A percentile compares a stretch with the other conserved stretches of the same genome.
phyloP scores from a whole-genome alignment of 2,329 filamentous ascomycete species.

The Epichloe sylvatica region DNA sequence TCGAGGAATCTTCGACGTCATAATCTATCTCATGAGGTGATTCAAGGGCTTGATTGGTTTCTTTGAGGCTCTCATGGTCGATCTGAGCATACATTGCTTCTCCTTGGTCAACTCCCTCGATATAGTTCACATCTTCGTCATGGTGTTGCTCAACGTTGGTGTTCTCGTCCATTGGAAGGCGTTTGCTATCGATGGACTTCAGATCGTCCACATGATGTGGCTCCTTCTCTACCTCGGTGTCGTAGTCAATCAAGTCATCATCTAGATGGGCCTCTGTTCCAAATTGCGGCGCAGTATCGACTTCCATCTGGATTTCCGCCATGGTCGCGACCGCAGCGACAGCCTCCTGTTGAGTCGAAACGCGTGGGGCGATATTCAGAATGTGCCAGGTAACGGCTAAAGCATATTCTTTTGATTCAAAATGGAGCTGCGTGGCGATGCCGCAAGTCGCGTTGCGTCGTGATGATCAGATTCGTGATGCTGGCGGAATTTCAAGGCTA shows the following conservation, averaged over 20 bases:
- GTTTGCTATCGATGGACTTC: not conserved
- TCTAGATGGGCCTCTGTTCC: slow-evolving; percentile 13
- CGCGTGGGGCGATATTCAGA: not conserved
- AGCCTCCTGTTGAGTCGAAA: not conserved
- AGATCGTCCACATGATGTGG: not conserved
- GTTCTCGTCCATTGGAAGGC: not conserved
- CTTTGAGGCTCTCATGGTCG: slow-evolving; percentile 4
- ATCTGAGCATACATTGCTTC: not conserved
- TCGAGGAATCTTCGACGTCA: slow-evolving; percentile 15
- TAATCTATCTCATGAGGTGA: slow-evolving; percentile 24
- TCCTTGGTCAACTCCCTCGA: slow-evolving; percentile 1
- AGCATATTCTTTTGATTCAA: not conserved
- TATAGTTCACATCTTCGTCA: slow-evolving; percentile 6
- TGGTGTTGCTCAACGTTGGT: slow-evolving; percentile 3
- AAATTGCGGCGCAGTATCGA: slow-evolving; percentile 15
- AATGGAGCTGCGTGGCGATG: not conserved
- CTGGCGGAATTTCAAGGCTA: not conserved
- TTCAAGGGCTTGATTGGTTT: slow-evolving; percentile 3
- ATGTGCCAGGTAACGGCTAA: not conserved
- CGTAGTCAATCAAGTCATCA: slow-evolving; percentile 25
- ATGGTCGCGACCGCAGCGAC: slow-evolving; percentile 6
- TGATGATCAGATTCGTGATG: not conserved
- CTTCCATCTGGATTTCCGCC: slow-evolving; percentile 20
- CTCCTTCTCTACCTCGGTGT: slow-evolving; percentile 15
- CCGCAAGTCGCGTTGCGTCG: not conserved